Base-by-base conservation (phyloP, 2,329 filamentous ascomycete species). In the Pestalotiopsis sp. region DNA sequence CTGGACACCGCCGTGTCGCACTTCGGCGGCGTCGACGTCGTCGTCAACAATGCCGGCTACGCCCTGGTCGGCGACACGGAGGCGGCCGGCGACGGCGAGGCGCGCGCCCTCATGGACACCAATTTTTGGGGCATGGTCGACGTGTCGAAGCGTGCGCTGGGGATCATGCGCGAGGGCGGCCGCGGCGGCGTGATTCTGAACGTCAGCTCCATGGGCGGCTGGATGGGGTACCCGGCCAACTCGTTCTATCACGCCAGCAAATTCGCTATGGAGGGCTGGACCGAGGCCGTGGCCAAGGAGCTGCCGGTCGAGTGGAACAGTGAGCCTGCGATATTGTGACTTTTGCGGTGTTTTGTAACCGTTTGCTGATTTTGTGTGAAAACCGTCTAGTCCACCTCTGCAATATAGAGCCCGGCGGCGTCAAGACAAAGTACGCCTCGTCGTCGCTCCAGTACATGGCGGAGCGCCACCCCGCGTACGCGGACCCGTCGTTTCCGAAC, bases 131-230 rank as follows among this genome's bases (percentile, higher is more conserved):
- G 82, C 14, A 80, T 79, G 5, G 81, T 80, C 0, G 73, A 79
- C 14, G 74, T 85, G 7, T 80, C 82, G 0, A 79, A 76, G 66
- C 72, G 73, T n/a, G 79, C 78, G 0, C 61, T 85, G 4, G 76
- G 77, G 17, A 73, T 80, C 17, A 79, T 85, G 75, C 77, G 82
- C 4, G 77, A 81, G 45, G 76, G 75, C 68, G 71, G 68, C 0
- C 72, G 74, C 61, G 86, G 87, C 3, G 87, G 87, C 7, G 77
- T 86, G 5, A 84, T 90, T 13, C 77, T 88, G 49, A 86, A 90
- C 69, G 76, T 90, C 52, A 87, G 84, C 4, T 87, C 85, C 3
- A 83, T 90, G 73, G 87, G 85, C 4, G 83, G 83, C 0, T 79
- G 76, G 66, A 69, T 76, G 9, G 80, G 76, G 1, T 79, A 57